Conservation (phyloP, 2,329 filamentous ascomycete genomes). For the Penicillium frequentans region DNA sequence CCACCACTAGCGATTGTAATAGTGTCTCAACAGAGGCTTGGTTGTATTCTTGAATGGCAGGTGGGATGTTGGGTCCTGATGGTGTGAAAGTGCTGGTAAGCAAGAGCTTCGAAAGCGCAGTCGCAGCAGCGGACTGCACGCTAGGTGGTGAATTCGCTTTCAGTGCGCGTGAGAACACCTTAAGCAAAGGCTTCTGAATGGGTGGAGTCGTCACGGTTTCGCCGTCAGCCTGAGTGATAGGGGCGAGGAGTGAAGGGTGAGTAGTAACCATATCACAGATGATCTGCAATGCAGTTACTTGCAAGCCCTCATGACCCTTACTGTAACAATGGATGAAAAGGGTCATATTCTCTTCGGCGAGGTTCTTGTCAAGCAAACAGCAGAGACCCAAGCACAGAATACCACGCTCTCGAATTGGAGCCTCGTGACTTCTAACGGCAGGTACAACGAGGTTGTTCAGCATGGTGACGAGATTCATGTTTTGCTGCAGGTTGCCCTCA, state of each 20-base stretch:
- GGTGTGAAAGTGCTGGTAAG: slow-evolving; percentile 70
- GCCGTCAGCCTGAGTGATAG: slow-evolving; percentile 44
- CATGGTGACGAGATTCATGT: slow-evolving; percentile 93
- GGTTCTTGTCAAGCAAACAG: slow-evolving; percentile 83
- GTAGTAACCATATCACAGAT: slow-evolving; percentile 90
- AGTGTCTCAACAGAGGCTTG: slow-evolving; percentile 67
- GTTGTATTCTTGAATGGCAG: slow-evolving; percentile 42
- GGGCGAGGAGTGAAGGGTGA: slow-evolving; percentile 75
- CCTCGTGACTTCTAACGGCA: slow-evolving; percentile 89
- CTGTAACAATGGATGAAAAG: slow-evolving; percentile 95
- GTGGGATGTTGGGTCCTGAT: slow-evolving; percentile 54
- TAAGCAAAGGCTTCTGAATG: slow-evolving; percentile 66
- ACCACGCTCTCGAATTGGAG: slow-evolving; percentile 86
- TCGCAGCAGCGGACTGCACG: slow-evolving; percentile 78
- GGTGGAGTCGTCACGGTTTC: slow-evolving; percentile 51
- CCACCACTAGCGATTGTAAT: slow-evolving; percentile 78
- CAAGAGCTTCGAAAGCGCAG: slow-evolving; percentile 81
- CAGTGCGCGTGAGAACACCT: slow-evolving; percentile 81
- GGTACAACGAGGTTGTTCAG: slow-evolving; percentile 95
- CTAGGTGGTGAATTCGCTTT: slow-evolving; percentile 68
- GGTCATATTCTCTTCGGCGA: slow-evolving; percentile 87
- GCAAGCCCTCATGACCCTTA: slow-evolving; percentile 86
- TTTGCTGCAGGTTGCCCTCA: slow-evolving; percentile 80
- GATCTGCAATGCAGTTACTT: slow-evolving; percentile 87
- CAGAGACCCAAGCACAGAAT: slow-evolving; percentile 87